These are phyloP conservation scores for Suhomyces faveliae DNA, from an alignment of 805 yeast genomes.

Conservation along the genomic window DNA sequence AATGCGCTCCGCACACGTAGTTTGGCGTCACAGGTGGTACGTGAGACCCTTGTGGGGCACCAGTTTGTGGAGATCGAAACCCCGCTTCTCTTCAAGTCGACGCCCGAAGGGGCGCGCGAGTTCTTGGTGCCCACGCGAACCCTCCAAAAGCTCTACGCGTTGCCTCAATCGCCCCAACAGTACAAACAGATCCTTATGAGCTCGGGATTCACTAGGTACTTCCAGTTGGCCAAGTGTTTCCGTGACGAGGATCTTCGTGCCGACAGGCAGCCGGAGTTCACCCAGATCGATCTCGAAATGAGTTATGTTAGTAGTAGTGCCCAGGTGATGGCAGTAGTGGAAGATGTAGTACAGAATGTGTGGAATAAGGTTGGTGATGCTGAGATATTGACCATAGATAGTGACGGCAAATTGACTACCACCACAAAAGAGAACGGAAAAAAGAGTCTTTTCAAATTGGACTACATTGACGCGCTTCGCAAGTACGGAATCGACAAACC, in stretches of 20 bases:
- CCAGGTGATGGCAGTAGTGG: slow-evolving; percentile 63
- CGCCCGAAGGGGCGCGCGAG: slow-evolving; percentile 98
- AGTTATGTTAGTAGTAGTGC: slow-evolving; percentile 69
- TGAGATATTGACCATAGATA: slow-evolving; percentile 38
- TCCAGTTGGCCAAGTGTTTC: slow-evolving; percentile 90
- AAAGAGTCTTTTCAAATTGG: slow-evolving; percentile 39
- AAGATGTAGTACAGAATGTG: slow-evolving; percentile 49
- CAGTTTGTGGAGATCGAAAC: slow-evolving; percentile 85
- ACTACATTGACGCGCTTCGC: slow-evolving; percentile 67
- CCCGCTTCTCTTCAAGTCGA: slow-evolving; percentile 87
- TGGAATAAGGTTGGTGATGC: slow-evolving; percentile 52
- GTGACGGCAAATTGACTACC: slow-evolving; percentile 24
- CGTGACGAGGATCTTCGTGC: slow-evolving; percentile 93
- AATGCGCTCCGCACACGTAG: slow-evolving; percentile 56
- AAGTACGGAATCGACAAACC: slow-evolving; percentile 93
- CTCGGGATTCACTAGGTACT: slow-evolving; percentile 82
- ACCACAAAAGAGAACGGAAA: slow-evolving; percentile 4
- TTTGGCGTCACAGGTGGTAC: slow-evolving; percentile 46
- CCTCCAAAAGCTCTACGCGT: slow-evolving; percentile 65
- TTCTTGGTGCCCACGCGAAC: slow-evolving; percentile 89
- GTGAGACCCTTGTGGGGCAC: slow-evolving; percentile 40
- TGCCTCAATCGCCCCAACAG: slow-evolving; percentile 98
- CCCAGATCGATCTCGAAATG: slow-evolving; percentile 96
- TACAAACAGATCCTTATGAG: slow-evolving; percentile 95
- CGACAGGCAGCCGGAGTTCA: slow-evolving; percentile 97